phyloP scores from a whole-genome alignment of 192 early-diverging fungal genomes.

The Umbelopsis isabellina region DNA sequence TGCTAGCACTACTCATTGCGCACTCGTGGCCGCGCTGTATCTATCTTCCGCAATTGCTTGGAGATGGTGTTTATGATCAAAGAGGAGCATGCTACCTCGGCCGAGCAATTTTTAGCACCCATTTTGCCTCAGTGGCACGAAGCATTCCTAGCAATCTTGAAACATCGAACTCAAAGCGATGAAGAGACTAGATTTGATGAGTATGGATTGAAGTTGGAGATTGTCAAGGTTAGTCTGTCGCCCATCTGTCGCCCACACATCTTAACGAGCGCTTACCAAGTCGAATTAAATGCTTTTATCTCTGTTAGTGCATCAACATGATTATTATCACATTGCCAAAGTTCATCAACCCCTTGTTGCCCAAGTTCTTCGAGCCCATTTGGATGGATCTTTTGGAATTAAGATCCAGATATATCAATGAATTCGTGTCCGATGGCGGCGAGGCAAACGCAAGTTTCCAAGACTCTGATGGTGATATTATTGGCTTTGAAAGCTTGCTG shows the following conservation, averaged over 20 bases:
- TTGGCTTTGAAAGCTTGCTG: slow-evolving; percentile 67
- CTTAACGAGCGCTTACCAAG: background rate
- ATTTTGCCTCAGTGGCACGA: slow-evolving; percentile 81
- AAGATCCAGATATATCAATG: slow-evolving; percentile 55
- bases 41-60: slow-evolving; percentile 83
- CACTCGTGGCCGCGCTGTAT: slow-evolving; percentile 75
- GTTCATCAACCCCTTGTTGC: slow-evolving; percentile 51
- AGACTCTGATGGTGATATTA: slow-evolving; percentile 74
- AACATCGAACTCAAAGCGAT: slow-evolving; percentile 49
- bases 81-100: slow-evolving; percentile 71
- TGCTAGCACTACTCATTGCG: slow-evolving; percentile 61
- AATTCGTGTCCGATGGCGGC: slow-evolving; percentile 48
- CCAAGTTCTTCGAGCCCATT: slow-evolving; percentile 63
- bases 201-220: slow-evolving; percentile 71
- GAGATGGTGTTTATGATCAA: slow-evolving; percentile 85
- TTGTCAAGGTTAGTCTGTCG: slow-evolving; percentile 59
- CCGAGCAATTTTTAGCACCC: slow-evolving; percentile 72
- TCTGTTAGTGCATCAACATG: slow-evolving; percentile 58
- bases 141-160: slow-evolving; percentile 66
- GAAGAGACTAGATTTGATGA: slow-evolving; percentile 56
- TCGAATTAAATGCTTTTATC: background rate
- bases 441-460: slow-evolving; percentile 47
- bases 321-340: slow-evolving; percentile 69
- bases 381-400: slow-evolving; percentile 71
- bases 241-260: background rate